These are phyloP conservation scores for Hygrophoropsis aurantiaca DNA, from an alignment of 768 basidiomycete species.

Conservation along the genomic window DNA sequence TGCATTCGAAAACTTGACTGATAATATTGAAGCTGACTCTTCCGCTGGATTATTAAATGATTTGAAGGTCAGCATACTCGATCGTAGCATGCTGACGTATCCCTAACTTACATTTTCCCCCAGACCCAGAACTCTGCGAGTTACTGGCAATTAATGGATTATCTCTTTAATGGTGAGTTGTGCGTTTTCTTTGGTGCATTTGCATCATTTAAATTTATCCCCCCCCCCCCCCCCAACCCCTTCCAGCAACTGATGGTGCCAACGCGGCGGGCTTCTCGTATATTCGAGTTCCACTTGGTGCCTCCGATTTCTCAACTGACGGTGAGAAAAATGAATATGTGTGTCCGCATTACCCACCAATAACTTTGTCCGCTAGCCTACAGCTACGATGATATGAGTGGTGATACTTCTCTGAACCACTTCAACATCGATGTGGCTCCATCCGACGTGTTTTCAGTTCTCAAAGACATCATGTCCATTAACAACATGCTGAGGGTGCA, in stretches of 20 bases:
- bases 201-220: no score
- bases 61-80: slow-evolving; percentile 51
- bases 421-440: slow-evolving; percentile 63
- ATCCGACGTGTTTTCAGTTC: slow-evolving; percentile 59
- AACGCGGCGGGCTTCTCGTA: slow-evolving; percentile 68
- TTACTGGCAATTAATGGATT: slow-evolving; percentile 58
- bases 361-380: slow-evolving; percentile 44
- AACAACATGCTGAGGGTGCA: slow-evolving; percentile 56
- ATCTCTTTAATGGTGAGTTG: slow-evolving; percentile 55
- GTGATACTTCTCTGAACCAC: slow-evolving; percentile 55
- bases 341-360: background rate
- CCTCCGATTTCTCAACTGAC: slow-evolving; percentile 67
- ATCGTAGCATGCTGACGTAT: background rate
- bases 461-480: slow-evolving; percentile 61
- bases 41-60: slow-evolving; percentile 60
- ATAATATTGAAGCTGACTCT: slow-evolving; percentile 57
- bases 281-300: slow-evolving; percentile 68
- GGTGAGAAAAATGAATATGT: slow-evolving; percentile 34
- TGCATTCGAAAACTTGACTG: no score
- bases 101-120: background rate
- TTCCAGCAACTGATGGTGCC: slow-evolving; percentile 56
- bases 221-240: no score
- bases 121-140: slow-evolving; percentile 51
- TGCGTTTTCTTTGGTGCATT: no score
- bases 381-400: slow-evolving; percentile 61